phyloP scores from a whole-genome alignment of 352 stramenopile species.

The Chrysophaeum taylorii region DNA sequence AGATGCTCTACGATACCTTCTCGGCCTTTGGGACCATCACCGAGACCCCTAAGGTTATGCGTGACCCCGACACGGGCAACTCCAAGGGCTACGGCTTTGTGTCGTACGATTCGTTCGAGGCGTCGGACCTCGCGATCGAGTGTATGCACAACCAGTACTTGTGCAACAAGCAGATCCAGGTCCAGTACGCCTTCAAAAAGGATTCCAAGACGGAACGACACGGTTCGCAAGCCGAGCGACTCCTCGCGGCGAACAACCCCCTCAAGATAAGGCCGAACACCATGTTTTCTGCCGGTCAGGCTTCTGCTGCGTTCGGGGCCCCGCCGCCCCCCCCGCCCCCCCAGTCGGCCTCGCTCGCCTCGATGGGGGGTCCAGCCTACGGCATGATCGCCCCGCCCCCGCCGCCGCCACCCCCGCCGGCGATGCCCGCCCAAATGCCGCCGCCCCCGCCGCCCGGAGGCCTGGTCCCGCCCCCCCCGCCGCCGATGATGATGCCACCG shows the following conservation, averaged over 20 bases:
- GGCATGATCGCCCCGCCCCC: neutral
- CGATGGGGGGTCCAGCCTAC: neutral
- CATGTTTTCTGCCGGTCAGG: too few relatives aligned
- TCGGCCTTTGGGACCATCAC: slow-evolving; percentile 93
- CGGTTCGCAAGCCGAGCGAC: slow-evolving; percentile 55
- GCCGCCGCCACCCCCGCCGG: neutral
- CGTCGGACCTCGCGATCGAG: slow-evolving; percentile 92
- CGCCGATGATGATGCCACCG: neutral
- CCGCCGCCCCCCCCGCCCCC: neutral
- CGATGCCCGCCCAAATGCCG: neutral
- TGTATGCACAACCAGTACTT: slow-evolving; percentile 98
- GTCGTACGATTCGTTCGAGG: slow-evolving; percentile 91
- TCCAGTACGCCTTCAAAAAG: slow-evolving; percentile 98
- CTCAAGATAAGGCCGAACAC: slow-evolving; percentile 28
- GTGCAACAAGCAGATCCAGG: slow-evolving; percentile 89
- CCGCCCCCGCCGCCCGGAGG: neutral
- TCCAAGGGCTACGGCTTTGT: slow-evolving; percentile 95
- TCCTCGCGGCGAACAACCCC: slow-evolving; percentile 52
- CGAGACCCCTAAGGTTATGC: slow-evolving; percentile 85
- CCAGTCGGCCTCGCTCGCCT: neutral
- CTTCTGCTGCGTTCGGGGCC: slow-evolving; percentile 12
- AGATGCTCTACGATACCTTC: slow-evolving; percentile 98
- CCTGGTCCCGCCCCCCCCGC: neutral
- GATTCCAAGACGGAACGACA: slow-evolving; percentile 58
- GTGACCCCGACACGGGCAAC: slow-evolving; percentile 69